phyloP scores from a whole-genome alignment of 805 yeast species.

The Schwanniomyces sp. region DNA sequence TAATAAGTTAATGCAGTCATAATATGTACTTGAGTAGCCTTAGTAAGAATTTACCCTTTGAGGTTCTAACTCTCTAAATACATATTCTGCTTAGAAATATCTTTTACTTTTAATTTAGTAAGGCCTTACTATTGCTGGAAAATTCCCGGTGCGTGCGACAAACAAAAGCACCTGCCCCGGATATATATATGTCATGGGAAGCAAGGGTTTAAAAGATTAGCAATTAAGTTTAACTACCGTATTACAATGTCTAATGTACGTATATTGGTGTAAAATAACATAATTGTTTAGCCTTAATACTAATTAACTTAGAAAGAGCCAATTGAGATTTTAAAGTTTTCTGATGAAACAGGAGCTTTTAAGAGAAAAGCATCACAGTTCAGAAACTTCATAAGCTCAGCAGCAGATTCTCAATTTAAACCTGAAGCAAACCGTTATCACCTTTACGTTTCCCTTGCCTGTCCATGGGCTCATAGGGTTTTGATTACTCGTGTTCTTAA shows the following conservation, averaged over 20 bases:
- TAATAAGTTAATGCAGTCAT: no score
- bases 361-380: slow-evolving; percentile 41
- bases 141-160: not conserved
- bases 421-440: slow-evolving; percentile 85
- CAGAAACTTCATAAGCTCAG: slow-evolving; percentile 60
- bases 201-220: not conserved
- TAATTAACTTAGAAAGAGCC: slow-evolving; percentile 4
- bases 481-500: slow-evolving; percentile 71
- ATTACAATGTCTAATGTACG: slow-evolving; percentile 4
- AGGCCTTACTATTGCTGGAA: not conserved
- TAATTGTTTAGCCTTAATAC: not conserved
- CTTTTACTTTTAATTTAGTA: not conserved
- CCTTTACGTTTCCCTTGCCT: slow-evolving; percentile 81
- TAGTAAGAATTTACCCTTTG: not conserved
- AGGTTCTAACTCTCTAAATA: no score
- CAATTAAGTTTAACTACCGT: not conserved
- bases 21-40: not conserved
- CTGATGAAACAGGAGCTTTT: slow-evolving; percentile 26
- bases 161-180: not conserved
- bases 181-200: not conserved
- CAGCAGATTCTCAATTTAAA: slow-evolving; percentile 59
- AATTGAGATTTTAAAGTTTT: slow-evolving; percentile 48
- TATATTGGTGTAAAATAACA: not conserved
- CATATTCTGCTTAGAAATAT: not conserved
- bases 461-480: slow-evolving; percentile 96